Conservation (phyloP, 176 grass and related monocot species). For the Oryza officinalis region DNA sequence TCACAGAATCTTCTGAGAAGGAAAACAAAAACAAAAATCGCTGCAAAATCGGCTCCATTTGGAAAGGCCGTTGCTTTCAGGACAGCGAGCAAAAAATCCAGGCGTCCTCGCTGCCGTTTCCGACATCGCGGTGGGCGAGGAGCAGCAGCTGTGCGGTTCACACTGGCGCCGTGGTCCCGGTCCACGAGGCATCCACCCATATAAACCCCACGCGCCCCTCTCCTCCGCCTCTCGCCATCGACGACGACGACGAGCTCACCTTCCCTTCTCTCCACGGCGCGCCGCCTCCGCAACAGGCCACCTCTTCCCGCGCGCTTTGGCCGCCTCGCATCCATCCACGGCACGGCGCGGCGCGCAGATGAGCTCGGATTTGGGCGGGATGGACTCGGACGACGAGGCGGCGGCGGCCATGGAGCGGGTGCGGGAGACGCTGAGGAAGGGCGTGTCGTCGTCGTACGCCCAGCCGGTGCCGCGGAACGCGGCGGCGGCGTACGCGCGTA, state of each 20-base stretch:
- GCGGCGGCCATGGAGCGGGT: background rate
- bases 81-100: background rate
- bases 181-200: slow-evolving; percentile 47
- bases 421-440: slow-evolving; percentile 28
- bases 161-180: slow-evolving; percentile 40
- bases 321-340: background rate
- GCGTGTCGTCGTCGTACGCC: slow-evolving; percentile 36
- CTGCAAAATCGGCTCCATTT: background rate
- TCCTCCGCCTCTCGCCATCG: background rate
- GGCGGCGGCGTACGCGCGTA: slow-evolving; percentile 28
- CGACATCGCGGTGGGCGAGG: background rate
- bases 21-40: background rate
- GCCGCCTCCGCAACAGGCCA: slow-evolving; percentile 23
- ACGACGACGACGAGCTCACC: background rate
- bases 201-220: slow-evolving; percentile 23
- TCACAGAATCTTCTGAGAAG: background rate
- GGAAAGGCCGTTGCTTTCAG: slow-evolving; percentile 17
- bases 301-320: background rate
- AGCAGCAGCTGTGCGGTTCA: background rate
- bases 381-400: slow-evolving; percentile 31
- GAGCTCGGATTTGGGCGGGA: background rate
- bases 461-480: slow-evolving; percentile 44
- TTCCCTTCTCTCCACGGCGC: slow-evolving; percentile 43
- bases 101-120: background rate
- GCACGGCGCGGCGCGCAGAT: too few relatives aligned